These are phyloP conservation scores for Clarireedia paspali DNA, from an alignment of 2,329 filamentous ascomycete genomes.

Conservation along the genomic window DNA sequence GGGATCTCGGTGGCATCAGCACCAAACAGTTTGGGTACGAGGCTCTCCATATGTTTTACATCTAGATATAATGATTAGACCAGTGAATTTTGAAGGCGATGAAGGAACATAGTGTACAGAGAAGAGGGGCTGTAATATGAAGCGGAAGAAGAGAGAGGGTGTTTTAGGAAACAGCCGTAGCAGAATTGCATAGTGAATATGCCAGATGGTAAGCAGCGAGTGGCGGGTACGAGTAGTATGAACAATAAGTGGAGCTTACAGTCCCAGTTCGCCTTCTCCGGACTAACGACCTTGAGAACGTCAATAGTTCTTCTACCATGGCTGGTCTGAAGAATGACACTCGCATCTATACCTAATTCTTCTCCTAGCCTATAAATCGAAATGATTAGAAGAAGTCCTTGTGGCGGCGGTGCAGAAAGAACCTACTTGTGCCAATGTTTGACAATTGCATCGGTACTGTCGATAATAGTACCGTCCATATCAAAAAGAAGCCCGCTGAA, in stretches of 20 bases:
- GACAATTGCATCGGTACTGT: constrained; percentile 68
- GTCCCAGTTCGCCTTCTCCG: constrained; percentile 85
- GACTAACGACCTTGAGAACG: constrained; percentile 68
- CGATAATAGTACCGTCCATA: constrained; percentile 75
- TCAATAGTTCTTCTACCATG: constrained; percentile 90
- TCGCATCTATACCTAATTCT: constrained; percentile 78
- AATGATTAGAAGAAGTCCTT: neutral
- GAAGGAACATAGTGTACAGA: no score
- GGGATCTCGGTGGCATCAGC: constrained; percentile 77
- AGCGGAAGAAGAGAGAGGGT: no score
- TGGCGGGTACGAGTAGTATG: neutral
- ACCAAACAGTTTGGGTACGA: constrained; percentile 70
- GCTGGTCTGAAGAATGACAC: constrained; percentile 79
- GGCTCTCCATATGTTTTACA: constrained; percentile 68
- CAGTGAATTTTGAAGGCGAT: neutral
- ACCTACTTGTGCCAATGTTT: constrained; percentile 62
- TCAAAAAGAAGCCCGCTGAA: constrained; percentile 42
- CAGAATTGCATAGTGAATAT: neutral
- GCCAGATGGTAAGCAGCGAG: neutral
- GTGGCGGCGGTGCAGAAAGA: neutral
- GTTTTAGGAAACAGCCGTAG: no score
- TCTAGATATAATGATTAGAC: constrained; percentile 45
- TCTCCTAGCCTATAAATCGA: constrained; percentile 55
- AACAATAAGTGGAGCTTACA: constrained; percentile 49
- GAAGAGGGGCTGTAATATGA: no score